phyloP scores from a whole-genome alignment of 345 rosid species.

The Melaleuca alternifolia region DNA sequence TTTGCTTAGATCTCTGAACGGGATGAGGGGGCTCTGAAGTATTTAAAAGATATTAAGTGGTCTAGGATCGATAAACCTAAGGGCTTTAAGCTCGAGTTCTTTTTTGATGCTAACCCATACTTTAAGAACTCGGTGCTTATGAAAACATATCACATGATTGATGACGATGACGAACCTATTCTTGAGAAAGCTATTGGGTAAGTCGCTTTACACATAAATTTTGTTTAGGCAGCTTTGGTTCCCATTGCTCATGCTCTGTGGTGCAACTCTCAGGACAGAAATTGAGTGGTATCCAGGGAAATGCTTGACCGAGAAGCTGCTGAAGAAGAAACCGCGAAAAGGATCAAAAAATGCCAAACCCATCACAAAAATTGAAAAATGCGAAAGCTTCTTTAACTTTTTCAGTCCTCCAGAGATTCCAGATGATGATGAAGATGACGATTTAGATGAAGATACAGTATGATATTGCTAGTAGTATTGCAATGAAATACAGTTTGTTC shows the following conservation, averaged over 20 bases:
- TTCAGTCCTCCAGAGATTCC: constrained; percentile 94
- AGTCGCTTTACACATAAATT: neutral
- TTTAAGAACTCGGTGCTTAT: constrained; percentile 86
- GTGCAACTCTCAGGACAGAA: constrained; percentile 31
- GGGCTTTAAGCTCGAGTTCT: constrained; percentile 95
- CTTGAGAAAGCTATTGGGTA: constrained; percentile 97
- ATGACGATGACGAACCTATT: constrained; percentile 93
- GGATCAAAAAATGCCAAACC: constrained; percentile 88
- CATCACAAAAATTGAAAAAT: constrained; percentile 78
- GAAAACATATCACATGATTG: constrained; percentile 97
- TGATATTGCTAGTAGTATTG: neutral
- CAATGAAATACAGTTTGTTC: neutral
- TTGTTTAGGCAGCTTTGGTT: neutral
- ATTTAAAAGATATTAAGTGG: constrained; percentile 87
- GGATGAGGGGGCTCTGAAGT: constrained; percentile 90
- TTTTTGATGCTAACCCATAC: constrained; percentile 81
- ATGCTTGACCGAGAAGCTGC: constrained; percentile 81
- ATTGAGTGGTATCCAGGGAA: constrained; percentile 96
- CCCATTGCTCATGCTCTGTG: neutral
- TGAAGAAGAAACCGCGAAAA: constrained; percentile 94
- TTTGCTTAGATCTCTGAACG: constrained; percentile 64
- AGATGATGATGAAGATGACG: constrained; percentile 69
- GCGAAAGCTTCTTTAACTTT: constrained; percentile 95
- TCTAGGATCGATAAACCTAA: constrained; percentile 69
- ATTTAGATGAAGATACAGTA: constrained; percentile 72